Evolutionary conservation across 1,284 basidiomycete species (phyloP), one percentile per base, ranked within the genome.

Genomic region (Ceratobasidium sp.): DNA sequence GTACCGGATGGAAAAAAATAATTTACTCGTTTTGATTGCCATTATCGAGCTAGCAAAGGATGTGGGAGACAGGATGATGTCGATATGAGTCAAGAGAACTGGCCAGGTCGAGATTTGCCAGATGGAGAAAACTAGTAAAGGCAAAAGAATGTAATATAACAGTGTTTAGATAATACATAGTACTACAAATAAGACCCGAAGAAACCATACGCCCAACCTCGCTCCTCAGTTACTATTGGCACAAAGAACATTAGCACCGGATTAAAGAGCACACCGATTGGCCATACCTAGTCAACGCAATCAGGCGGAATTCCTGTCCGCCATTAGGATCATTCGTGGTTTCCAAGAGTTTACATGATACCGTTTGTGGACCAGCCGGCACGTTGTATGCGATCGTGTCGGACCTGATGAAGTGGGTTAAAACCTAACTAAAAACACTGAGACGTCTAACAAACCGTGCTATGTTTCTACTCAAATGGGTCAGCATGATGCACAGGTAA

Each of bases 271-370:
- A 14, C 45, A n/a, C n/a, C 36, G 5, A 59, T 18, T 21, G 26
- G 46, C 30, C 67, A 30, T 70, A 70, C 67, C 67, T 70, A 3
- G 67, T 70, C 16, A 70, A 32, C n/a, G 67, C 57, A 46, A 82
- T 81, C 21, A 83, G 75, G 32, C 82, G 76, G 76, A 81, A 82
- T 60, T 83, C 78, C 75, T 81, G 80, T 30, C 81, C 80, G n/a
- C 79, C 74, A 5, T 65, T 73, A 2, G 80, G 80, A 75, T 82
- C 79, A 1, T 77, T 77, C 10, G 81, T 79, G 16, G 43, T 45
- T 45, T 45, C 43, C 43, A 45, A 45, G 18, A 45, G 43, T 45
- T 45, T 45, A 45, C 43, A 45, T 3, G 43, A 45, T 8, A 45
- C 43, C 9, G 10, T 45, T 45, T 45, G 43, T 4, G 43, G 43